Evolutionary conservation across 306 rosid genomes (phyloP).

Genomic region (Medicago arabica): DNA sequence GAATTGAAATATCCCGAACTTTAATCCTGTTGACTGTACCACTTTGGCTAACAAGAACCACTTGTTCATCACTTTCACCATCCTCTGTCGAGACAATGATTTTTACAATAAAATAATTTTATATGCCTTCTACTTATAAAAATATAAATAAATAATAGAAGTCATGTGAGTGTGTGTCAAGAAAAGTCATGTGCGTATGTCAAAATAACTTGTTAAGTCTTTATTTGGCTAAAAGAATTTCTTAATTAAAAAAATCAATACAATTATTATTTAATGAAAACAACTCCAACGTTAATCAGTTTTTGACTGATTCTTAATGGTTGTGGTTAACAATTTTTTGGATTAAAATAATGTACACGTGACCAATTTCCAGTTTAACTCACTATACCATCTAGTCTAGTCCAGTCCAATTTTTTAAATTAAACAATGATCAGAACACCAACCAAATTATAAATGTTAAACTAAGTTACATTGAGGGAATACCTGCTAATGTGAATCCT

Average conservation of each 20-base stretch:
- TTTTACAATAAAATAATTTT: constrained; percentile 12
- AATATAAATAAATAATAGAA: background rate
- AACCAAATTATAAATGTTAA: background rate
- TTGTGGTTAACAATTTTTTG: background rate
- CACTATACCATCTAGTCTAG: background rate
- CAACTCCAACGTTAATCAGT: background rate
- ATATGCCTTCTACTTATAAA: background rate
- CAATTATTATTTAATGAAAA: background rate
- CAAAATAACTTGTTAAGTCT: background rate
- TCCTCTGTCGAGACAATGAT: constrained; percentile 65
- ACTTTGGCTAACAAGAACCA: constrained; percentile 93
- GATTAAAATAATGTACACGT: background rate
- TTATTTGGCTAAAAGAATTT: background rate
- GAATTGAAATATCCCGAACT: constrained; percentile 94
- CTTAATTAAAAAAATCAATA: background rate
- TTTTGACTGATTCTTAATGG: background rate
- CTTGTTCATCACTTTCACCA: constrained; percentile 99
- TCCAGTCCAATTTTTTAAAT: background rate
- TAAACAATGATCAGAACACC: background rate
- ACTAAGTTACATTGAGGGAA: constrained; percentile 17
- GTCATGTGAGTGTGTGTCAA: background rate
- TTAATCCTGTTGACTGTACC: constrained; percentile 96
- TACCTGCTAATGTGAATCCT: constrained; percentile 89
- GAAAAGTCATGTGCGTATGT: background rate
- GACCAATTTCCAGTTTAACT: background rate